phyloP scores from a whole-genome alignment of 176 grass and related monocot species.

The Zea luxurians region DNA sequence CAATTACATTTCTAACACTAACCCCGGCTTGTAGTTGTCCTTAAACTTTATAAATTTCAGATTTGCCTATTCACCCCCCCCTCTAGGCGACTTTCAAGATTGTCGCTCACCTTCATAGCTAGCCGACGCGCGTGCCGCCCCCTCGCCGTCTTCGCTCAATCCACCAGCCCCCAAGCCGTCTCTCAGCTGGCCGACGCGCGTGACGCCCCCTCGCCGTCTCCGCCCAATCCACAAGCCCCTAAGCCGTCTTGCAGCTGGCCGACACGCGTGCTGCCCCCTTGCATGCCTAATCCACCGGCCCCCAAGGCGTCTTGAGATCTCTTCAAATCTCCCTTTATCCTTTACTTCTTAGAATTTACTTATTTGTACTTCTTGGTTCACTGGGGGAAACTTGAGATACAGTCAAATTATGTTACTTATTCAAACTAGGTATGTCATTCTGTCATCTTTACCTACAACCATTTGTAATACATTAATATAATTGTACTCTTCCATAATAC shows the following conservation, averaged over 20 bases:
- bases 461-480: neutral
- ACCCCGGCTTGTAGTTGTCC: too few species aligned
- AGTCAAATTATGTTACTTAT: neutral
- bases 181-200: neutral
- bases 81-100: too few species aligned
- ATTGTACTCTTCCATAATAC: too few species aligned
- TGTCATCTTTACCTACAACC: neutral
- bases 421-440: neutral
- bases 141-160: too few species aligned
- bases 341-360: neutral
- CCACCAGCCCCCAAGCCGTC: too few species aligned
- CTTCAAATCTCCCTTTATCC: neutral
- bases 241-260: too few species aligned
- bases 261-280: too few species aligned
- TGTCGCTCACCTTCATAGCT: too few species aligned
- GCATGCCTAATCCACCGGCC: neutral
- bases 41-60: too few species aligned
- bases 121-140: too few species aligned
- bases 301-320: constrained; percentile 30
- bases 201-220: constrained; percentile 39
- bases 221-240: neutral
- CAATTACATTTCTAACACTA: too few species aligned
- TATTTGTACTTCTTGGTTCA: neutral
- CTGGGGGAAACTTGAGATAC: neutral
- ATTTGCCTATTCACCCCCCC: too few species aligned